These are phyloP conservation scores for Globisporangium lucens DNA, from an alignment of 352 stramenopile species.

Conservation along the genomic window DNA sequence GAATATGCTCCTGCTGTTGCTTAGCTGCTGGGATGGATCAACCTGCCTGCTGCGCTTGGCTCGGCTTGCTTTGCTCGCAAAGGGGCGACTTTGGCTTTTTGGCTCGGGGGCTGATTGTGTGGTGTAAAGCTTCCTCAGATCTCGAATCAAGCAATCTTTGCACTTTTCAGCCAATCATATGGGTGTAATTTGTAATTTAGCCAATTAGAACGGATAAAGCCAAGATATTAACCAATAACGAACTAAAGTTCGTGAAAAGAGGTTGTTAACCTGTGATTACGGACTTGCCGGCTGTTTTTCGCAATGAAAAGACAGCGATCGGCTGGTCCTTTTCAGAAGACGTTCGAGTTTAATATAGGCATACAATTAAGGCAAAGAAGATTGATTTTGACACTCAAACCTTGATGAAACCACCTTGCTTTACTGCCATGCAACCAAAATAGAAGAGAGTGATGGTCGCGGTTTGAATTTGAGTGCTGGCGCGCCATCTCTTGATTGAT, in stretches of 20 bases:
- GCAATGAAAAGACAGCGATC: not conserved
- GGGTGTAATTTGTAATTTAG: not conserved
- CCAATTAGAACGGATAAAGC: not conserved
- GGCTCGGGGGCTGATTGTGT: constrained; percentile 39
- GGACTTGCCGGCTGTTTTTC: not conserved
- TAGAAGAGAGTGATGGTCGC: constrained; percentile 1
- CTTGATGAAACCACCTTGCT: not conserved
- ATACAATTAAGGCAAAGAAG: not conserved
- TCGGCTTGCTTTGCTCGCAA: constrained; percentile 7
- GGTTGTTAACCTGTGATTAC: not conserved
- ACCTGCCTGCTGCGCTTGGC: not conserved
- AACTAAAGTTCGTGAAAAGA: too few relatives aligned
- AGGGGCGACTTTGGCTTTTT: constrained; percentile 19
- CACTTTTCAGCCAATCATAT: constrained; percentile 15
- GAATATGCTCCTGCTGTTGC: not conserved
- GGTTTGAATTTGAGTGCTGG: constrained; percentile 12
- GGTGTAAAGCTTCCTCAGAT: constrained; percentile 26
- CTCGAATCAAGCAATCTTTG: constrained; percentile 26
- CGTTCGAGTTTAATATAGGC: not conserved
- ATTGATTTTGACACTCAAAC: not conserved
- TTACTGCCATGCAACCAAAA: not conserved
- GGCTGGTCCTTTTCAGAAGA: not conserved
- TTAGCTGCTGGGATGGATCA: not conserved
- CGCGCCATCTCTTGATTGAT: constrained; percentile 12
- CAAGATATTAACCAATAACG: constrained; percentile 12